Base-by-base conservation (phyloP, 2,329 filamentous ascomycete genomes). In the Lecanicillium sp. region DNA sequence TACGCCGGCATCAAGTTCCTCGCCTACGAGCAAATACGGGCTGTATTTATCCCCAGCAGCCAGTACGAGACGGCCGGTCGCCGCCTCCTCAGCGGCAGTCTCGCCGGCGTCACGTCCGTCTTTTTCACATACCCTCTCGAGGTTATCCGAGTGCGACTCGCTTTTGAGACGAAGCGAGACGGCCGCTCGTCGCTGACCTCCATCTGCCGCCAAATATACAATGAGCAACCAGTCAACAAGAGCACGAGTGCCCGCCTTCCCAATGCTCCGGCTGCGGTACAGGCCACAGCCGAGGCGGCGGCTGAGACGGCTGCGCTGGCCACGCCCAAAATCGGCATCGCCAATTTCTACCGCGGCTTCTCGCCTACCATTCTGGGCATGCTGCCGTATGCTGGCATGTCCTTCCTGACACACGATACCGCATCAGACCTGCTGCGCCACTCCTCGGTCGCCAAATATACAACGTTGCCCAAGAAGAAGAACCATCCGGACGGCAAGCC, bases 1-100 rank as follows among this genome's bases (percentile, higher is more conserved):
- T 98, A 98, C 60, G 92, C 90, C 13, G 90, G 86, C 33, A 95
- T 97, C 63, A 98, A 98, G 57, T 98, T 98, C 56, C 76, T 98
- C 30, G 89, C 90, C 33, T 98, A 98, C 66, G 92, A 98, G 61
- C 92, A 98, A 62, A 87, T 96, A 47, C 85, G 92, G 43, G 78
- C 83, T 11, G 54, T 81, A 12, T 56, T 97, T 22, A 97, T 98
- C 44, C 76, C 75, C 2, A 68, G 64, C 28, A 77, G 71, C 37
- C 68, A 81, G 5, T 73, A 94, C 42, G 92, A 98, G 59, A 97
- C 90, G 0, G 75, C 84, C 2, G 60, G 84, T 19, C 78, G 92
- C 36, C 77, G 92, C 10, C 75, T 92, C 35, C 52, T 84, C 17
- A 82, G 80, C 42, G 87, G 87, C 33, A 80, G 81, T 42, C 55